A percentile compares a stretch with the other conserved stretches of the same genome.
Conservation (phyloP, 75 land plant species). For the Azolla pinnata region DNA sequence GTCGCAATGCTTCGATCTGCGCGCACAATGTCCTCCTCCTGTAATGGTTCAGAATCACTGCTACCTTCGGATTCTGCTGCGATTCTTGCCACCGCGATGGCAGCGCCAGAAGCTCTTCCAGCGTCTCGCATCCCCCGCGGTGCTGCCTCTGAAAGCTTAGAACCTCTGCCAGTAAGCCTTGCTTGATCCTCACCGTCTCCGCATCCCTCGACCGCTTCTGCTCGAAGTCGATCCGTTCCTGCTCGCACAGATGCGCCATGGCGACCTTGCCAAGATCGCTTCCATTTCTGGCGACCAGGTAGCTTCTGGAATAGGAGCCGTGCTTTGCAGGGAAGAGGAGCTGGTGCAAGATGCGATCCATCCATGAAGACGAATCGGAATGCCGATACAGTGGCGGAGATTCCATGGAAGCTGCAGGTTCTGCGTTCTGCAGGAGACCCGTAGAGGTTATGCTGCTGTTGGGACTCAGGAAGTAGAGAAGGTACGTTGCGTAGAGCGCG, state of each 20-base stretch:
- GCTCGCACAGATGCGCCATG: slow-evolving; percentile 38
- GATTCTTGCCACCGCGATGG: slow-evolving; percentile 57
- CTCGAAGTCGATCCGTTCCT: slow-evolving; percentile 59
- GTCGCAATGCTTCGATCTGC: slow-evolving; percentile 70
- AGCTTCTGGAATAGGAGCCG: too few relatives aligned
- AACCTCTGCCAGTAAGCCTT: slow-evolving; percentile 67
- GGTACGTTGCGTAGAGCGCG: slow-evolving; percentile 87
- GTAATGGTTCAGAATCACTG: slow-evolving; percentile 90
- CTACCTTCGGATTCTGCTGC: slow-evolving; percentile 49
- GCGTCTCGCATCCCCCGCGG: slow-evolving; percentile 71
- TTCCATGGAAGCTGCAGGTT: too few relatives aligned
- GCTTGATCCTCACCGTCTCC: slow-evolving; percentile 67
- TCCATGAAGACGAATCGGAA: too few relatives aligned
- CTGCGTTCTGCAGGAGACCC: neutral
- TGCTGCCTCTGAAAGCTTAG: slow-evolving; percentile 51
- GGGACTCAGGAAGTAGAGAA: slow-evolving; percentile 90
- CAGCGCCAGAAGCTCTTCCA: slow-evolving; percentile 69
- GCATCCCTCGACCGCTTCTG: slow-evolving; percentile 86
- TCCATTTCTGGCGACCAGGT: slow-evolving; percentile 11
- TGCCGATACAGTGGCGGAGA: too few relatives aligned
- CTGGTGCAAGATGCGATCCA: slow-evolving; percentile 52
- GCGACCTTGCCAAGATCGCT: neutral
- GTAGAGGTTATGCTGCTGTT: slow-evolving; percentile 28
- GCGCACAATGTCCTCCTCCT: slow-evolving; percentile 89
- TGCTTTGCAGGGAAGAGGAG: slow-evolving; percentile 39